phyloP scores from a whole-genome alignment of 1,284 basidiomycete species.

The Ustilago bromivora region DNA sequence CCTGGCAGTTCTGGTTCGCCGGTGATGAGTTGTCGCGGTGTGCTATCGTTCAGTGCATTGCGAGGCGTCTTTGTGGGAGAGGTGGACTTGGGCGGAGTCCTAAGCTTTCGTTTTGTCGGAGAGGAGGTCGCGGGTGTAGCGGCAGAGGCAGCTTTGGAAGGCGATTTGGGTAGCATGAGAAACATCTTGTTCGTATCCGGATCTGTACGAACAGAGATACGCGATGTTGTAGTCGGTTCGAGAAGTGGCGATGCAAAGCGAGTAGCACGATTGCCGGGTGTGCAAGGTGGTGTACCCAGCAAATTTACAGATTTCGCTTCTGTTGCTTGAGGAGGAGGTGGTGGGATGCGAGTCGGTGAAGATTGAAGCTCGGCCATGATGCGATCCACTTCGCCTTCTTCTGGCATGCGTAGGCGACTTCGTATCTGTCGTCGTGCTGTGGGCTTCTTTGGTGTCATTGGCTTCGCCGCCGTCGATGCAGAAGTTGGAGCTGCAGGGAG shows the following conservation, averaged over 20 bases:
- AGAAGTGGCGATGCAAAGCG: constrained; percentile 28
- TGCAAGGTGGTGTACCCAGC: constrained; percentile 43
- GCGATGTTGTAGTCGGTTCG: constrained; percentile 47
- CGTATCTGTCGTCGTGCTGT: constrained; percentile 22
- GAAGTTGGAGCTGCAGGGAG: neutral
- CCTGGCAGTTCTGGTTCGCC: constrained; percentile 32
- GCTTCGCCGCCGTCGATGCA: neutral
- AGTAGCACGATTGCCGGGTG: constrained; percentile 10
- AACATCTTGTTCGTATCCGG: constrained; percentile 57
- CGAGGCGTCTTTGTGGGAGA: constrained; percentile 46
- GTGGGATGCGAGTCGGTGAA: constrained; percentile 11
- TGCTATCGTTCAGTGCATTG: constrained; percentile 7
- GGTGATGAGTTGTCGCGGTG: constrained; percentile 26
- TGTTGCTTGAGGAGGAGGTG: constrained; percentile 8
- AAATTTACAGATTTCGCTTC: constrained; percentile 8
- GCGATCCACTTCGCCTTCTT: constrained; percentile 43
- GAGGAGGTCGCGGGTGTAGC: constrained; percentile 7
- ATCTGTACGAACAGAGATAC: constrained; percentile 53
- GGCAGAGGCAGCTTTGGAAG: constrained; percentile 6
- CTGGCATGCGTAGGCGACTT: constrained; percentile 31
- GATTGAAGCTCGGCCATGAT: constrained; percentile 38
- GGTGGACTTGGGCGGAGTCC: constrained; percentile 23
- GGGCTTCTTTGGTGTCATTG: constrained; percentile 20
- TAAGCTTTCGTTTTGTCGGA: constrained; percentile 39
- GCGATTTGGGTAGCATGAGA: constrained; percentile 30